Percentiles rank a stretch among this genome's conserved stretches.
These are phyloP conservation scores for Nicotiana undulata DNA, from an alignment of 257 asterid genomes.

Conservation along the genomic window DNA sequence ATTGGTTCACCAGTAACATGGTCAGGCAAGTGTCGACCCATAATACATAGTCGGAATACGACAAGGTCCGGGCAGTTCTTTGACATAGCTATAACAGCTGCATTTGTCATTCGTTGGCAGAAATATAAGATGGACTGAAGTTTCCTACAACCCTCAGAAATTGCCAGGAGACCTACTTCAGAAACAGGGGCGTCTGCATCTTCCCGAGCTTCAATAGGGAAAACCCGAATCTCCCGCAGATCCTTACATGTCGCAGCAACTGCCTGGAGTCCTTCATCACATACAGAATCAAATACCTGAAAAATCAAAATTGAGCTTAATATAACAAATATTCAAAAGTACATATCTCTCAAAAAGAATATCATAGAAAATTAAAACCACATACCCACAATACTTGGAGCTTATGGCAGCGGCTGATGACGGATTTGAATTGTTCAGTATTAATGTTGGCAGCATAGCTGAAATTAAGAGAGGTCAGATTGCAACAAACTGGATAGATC, in stretches of 20 bases:
- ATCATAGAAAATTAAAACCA: not conserved
- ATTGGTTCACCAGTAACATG: constrained; percentile 39
- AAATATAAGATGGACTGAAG: constrained; percentile 40
- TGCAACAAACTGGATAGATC: constrained; percentile 43
- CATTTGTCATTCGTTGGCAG: constrained; percentile 52
- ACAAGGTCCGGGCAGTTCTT: constrained; percentile 40
- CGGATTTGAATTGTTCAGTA: constrained; percentile 39
- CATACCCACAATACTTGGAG: constrained; percentile 51
- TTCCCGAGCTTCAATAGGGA: constrained; percentile 37
- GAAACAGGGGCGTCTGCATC: constrained; percentile 43
- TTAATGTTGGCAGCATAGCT: constrained; percentile 38
- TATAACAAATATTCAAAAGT: not conserved
- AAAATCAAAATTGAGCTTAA: not conserved
- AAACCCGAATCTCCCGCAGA: constrained; percentile 48
- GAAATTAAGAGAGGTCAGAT: constrained; percentile 39
- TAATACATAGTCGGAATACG: constrained; percentile 51
- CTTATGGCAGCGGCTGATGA: constrained; percentile 32
- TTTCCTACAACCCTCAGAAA: constrained; percentile 54
- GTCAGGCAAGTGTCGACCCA: constrained; percentile 43
- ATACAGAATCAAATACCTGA: constrained; percentile 44
- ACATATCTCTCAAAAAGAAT: not conserved
- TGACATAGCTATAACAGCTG: constrained; percentile 47
- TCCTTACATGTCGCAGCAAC: constrained; percentile 44
- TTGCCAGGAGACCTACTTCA: constrained; percentile 43
- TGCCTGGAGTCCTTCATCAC: constrained; percentile 56